Conservation (phyloP, 257 asterid species). For the Catharanthus roseus region DNA sequence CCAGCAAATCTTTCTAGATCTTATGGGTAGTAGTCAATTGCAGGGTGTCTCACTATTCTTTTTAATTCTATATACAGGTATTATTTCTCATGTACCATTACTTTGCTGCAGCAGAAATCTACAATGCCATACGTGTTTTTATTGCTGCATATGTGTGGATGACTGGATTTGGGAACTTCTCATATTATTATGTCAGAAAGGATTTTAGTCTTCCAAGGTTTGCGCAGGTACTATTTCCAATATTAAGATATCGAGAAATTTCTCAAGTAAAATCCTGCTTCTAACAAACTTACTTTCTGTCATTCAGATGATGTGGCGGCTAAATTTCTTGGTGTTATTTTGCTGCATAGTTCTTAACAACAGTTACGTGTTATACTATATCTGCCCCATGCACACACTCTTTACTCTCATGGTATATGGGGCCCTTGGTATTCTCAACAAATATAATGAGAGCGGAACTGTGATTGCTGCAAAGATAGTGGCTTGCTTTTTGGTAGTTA, state of each 20-base stretch:
- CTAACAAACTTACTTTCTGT: constrained; percentile 22
- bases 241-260: neutral
- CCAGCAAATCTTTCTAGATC: neutral
- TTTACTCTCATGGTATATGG: constrained; percentile 91
- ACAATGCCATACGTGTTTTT: constrained; percentile 74
- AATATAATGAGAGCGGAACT: constrained; percentile 64
- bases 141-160: constrained; percentile 92
- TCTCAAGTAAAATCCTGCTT: constrained; percentile 18
- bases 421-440: constrained; percentile 73
- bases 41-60: constrained; percentile 21
- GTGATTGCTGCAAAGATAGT: constrained; percentile 64
- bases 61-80: constrained; percentile 44
- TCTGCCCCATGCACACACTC: constrained; percentile 94
- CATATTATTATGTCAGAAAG: constrained; percentile 77
- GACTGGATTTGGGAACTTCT: constrained; percentile 95
- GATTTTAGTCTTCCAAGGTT: constrained; percentile 83
- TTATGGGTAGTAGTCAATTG: neutral
- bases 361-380: constrained; percentile 64
- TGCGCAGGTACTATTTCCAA: constrained; percentile 46
- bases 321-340: constrained; percentile 77
- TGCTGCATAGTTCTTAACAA: constrained; percentile 73
- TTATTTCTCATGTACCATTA: constrained; percentile 88
- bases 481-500: constrained; percentile 74
- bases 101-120: constrained; percentile 77
- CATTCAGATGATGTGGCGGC: constrained; percentile 94